These are phyloP conservation scores for Fusarium graminum DNA, from an alignment of 2,329 filamentous ascomycete genomes.

Conservation along the genomic window DNA sequence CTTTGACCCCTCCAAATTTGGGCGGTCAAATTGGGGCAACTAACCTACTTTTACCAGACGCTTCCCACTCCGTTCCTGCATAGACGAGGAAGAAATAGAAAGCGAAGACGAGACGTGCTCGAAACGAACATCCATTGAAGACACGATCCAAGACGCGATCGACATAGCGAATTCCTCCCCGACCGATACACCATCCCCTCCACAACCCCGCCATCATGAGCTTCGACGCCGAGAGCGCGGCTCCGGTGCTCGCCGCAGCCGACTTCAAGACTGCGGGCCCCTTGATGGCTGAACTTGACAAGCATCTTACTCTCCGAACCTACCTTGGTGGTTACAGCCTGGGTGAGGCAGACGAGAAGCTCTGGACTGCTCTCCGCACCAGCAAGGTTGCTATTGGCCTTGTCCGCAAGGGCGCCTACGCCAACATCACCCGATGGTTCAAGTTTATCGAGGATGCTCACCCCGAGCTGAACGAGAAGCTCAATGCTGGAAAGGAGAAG, in stretches of 20 bases:
- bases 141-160: not conserved
- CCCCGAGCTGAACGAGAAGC: conserved; percentile 78
- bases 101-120: not conserved
- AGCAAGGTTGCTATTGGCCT: conserved; percentile 88
- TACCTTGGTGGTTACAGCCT: conserved; percentile 86
- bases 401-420: conserved; percentile 80
- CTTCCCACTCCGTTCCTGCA: conserved; percentile 28
- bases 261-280: conserved; percentile 87
- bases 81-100: conserved; percentile 11
- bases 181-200: not conserved
- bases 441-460: conserved; percentile 84
- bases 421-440: conserved; percentile 89
- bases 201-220: conserved; percentile 42
- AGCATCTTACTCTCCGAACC: conserved; percentile 86
- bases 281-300: conserved; percentile 81
- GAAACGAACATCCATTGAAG: conserved; percentile 3
- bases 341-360: conserved; percentile 80
- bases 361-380: conserved; percentile 85
- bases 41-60: conserved; percentile 34
- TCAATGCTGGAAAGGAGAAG: conserved; percentile 69
- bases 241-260: conserved; percentile 47
- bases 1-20: conserved; percentile 46
- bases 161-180: not conserved
- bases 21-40: conserved; percentile 34
- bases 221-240: conserved; percentile 47